Conservation (phyloP, 2,329 filamentous ascomycete species). For the Venturiaceae sp. region DNA sequence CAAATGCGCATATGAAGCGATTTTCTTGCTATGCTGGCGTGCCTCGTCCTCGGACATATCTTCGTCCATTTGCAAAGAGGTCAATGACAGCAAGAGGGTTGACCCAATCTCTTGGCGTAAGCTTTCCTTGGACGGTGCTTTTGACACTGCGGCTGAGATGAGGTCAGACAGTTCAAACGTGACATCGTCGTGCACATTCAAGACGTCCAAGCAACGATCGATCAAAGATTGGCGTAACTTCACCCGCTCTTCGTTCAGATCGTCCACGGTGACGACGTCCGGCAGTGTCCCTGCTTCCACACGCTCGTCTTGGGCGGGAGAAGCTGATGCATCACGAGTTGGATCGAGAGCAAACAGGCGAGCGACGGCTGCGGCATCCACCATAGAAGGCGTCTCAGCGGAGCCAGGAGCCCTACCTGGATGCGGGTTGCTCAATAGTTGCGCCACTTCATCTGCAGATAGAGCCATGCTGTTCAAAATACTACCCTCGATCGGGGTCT, state of each 20-base stretch:
- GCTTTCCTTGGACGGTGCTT: slow-evolving; percentile 47
- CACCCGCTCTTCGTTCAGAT: slow-evolving; percentile 65
- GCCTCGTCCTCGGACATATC: slow-evolving; percentile 28
- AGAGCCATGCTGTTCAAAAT: not conserved
- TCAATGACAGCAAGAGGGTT: slow-evolving; percentile 74
- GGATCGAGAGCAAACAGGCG: not conserved
- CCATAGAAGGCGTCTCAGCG: not conserved
- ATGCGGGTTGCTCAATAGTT: not conserved
- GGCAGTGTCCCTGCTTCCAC: slow-evolving; percentile 19
- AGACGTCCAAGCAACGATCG: slow-evolving; percentile 80
- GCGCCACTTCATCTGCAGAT: not conserved
- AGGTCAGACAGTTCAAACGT: slow-evolving; percentile 88
- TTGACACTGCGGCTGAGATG: slow-evolving; percentile 60
- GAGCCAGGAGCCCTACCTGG: not conserved
- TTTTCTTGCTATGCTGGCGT: slow-evolving; percentile 51
- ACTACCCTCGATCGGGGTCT: not conserved
- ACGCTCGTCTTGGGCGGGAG: not conserved
- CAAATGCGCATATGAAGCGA: slow-evolving; percentile 87
- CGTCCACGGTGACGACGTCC: slow-evolving; percentile 56
- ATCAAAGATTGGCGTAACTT: slow-evolving; percentile 70
- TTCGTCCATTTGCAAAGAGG: slow-evolving; percentile 52
- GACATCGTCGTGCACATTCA: slow-evolving; percentile 76
- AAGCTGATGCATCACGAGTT: not conserved
- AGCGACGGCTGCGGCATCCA: not conserved
- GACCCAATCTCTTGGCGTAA: slow-evolving; percentile 67